phyloP scores from a whole-genome alignment of 2,329 filamentous ascomycete genomes.

The Monosporascus sp. region DNA sequence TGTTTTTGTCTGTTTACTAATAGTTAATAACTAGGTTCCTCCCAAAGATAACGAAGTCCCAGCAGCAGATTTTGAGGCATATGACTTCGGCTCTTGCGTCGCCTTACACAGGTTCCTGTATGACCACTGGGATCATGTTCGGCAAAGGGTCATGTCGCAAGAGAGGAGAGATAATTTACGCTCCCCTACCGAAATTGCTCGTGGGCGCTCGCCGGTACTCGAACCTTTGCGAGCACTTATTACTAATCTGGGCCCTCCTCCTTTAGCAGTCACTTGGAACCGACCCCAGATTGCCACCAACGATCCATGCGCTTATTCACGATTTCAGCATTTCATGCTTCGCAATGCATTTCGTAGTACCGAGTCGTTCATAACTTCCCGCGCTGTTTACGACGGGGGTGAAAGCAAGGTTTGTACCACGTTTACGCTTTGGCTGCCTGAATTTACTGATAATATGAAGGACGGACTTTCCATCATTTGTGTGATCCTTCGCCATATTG shows the following conservation, averaged over 20 bases:
- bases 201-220: conserved; percentile 50
- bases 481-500: conserved; percentile 62
- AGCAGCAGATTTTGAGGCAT: conserved; percentile 41
- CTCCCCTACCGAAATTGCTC: conserved; percentile 46
- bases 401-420: conserved; percentile 52
- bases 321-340: conserved; percentile 69
- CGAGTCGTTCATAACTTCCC: conserved; percentile 58
- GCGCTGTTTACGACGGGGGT: conserved; percentile 65
- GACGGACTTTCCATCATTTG: conserved; percentile 65
- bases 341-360: conserved; percentile 61
- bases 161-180: conserved; percentile 53
- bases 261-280: conserved; percentile 65
- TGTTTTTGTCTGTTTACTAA: conserved; percentile 8
- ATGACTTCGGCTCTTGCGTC: conserved; percentile 67
- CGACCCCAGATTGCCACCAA: conserved; percentile 60
- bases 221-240: conserved; percentile 58
- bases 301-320: conserved; percentile 57
- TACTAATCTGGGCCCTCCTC: conserved; percentile 60
- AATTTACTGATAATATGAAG: conserved; percentile 24
- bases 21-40: conserved; percentile 32
- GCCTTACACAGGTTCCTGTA: conserved; percentile 64
- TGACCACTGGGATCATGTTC: conserved; percentile 66
- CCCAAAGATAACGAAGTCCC: conserved; percentile 40
- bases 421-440: not conserved
- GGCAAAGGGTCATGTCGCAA: conserved; percentile 56